phyloP scores from a whole-genome alignment of 2,329 filamentous ascomycete species.

The Cladosporium colombiae region DNA sequence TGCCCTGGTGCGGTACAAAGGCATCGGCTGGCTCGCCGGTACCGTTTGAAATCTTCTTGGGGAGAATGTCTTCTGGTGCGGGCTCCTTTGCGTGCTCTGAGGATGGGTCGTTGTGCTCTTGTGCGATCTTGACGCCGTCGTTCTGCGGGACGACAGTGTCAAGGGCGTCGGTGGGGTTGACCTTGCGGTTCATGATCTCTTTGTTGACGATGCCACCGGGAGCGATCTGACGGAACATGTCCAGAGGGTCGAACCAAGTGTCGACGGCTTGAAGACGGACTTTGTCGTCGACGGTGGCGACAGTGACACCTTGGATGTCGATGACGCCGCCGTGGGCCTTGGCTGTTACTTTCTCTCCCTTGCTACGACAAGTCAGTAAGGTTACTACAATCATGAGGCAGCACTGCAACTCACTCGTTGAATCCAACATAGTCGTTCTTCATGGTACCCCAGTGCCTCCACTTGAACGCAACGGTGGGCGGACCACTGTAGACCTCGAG shows the following conservation, averaged over 20 bases:
- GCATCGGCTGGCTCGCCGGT: slow-evolving; percentile 27
- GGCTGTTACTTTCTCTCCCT: slow-evolving; percentile 62
- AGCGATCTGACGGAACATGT: slow-evolving; percentile 67
- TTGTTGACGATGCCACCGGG: slow-evolving; percentile 51
- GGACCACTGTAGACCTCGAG: slow-evolving; percentile 67
- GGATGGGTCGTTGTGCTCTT: slow-evolving; percentile 24
- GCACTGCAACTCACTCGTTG: slow-evolving; percentile 56
- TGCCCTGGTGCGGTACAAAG: slow-evolving; percentile 28
- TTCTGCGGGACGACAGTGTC: slow-evolving; percentile 24
- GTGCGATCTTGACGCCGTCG: slow-evolving; percentile 29
- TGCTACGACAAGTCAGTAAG: slow-evolving; percentile 44
- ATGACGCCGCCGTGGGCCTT: slow-evolving; percentile 63
- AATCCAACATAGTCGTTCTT: slow-evolving; percentile 66
- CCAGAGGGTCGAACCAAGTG: slow-evolving; percentile 66
- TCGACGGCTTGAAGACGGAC: slow-evolving; percentile 61
- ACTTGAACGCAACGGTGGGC: slow-evolving; percentile 63
- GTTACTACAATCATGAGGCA: not conserved
- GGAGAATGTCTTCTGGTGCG: slow-evolving; percentile 22
- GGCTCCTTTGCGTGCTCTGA: slow-evolving; percentile 19
- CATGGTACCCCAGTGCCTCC: slow-evolving; percentile 70
- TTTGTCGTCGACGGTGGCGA: slow-evolving; percentile 63
- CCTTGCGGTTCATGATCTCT: slow-evolving; percentile 41
- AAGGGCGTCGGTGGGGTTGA: slow-evolving; percentile 33
- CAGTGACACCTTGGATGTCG: slow-evolving; percentile 62
- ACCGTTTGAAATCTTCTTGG: slow-evolving; percentile 28